Base-by-base conservation (phyloP, 345 rosid genomes). In the Citrus trifoliata region DNA sequence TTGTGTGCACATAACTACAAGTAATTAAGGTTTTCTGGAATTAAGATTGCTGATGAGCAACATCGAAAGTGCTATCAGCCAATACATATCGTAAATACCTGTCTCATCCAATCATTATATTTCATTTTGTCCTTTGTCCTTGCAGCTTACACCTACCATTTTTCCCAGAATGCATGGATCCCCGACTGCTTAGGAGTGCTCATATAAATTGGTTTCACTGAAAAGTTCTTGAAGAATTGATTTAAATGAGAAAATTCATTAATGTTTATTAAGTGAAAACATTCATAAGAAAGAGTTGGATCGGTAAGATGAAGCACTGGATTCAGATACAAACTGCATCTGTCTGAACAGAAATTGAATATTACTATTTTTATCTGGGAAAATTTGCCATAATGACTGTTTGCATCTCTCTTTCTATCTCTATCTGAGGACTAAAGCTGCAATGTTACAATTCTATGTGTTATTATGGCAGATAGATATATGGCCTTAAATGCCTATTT, bases 31-130 rank as follows among this genome's bases (percentile, higher is more conserved):
- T 64, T 12, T 28, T 75, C 33, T 32, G 37, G 70, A 16, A 13
- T 25, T 55, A 22, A 7, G 24, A 59, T 51, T 65, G 64, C 51
- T 65, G 48, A 75, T 65, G 63, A 75, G 8, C 16, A 32, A 42
- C 42, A 24, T 62, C 60, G 2, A 48, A 48, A 30, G 28, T 75
- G 53, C 46, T 61, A 74, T 74, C 10, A 60, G 38, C 59, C 66
- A 61, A 72, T 25, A 12, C 6, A 25, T 24, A 4, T 62, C 27
- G 28, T 74, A 63, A 10, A 10, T 42, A 28, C 27, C 6, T 27
- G 58, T 73, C 61, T 38, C 56, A 60, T 55, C 70, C 61, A 55
- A 61, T 80, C 60, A 60, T 21, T 78, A 27, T 55, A 68, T 58
- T 30, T 28, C 33, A 56, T 51, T 40, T 51, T 42, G 59, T 73